Conservation (phyloP, 345 rosid species). For the Turnera subulata region DNA sequence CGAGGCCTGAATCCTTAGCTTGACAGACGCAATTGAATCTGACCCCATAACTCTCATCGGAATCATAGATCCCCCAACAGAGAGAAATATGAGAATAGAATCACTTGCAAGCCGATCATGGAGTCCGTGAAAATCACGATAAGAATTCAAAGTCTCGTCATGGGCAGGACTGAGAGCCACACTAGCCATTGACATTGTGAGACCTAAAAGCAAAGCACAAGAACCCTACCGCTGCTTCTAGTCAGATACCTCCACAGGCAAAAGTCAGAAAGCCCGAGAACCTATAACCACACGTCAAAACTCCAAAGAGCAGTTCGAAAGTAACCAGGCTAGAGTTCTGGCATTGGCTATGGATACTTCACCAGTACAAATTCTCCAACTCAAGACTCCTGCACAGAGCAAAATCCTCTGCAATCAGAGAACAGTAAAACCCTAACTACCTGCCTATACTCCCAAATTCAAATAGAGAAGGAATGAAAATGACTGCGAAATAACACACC, state of each 20-base stretch:
- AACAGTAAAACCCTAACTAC: background rate
- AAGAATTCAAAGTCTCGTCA: constrained; percentile 42
- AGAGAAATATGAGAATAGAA: constrained; percentile 53
- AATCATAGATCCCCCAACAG: constrained; percentile 52
- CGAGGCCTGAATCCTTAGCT: constrained; percentile 64
- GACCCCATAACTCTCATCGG: constrained; percentile 63
- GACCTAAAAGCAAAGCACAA: background rate
- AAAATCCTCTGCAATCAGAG: constrained; percentile 4
- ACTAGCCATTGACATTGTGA: constrained; percentile 48
- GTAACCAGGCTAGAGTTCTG: background rate
- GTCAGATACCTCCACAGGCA: too few relatives aligned
- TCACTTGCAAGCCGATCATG: constrained; percentile 31
- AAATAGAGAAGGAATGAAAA: too few relatives aligned
- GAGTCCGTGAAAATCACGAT: constrained; percentile 25
- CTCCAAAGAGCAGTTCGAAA: constrained; percentile 3
- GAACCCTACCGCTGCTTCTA: background rate
- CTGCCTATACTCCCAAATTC: too few relatives aligned
- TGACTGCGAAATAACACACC: too few relatives aligned
- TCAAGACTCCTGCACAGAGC: background rate
- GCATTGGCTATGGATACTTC: background rate
- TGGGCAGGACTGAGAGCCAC: constrained; percentile 55
- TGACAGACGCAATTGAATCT: constrained; percentile 70
- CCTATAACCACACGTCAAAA: background rate
- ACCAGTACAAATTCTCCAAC: background rate
- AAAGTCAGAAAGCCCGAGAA: background rate